Percentiles rank a stretch among this genome's conserved stretches.
These are phyloP conservation scores for Backusella liffmaniae DNA, from an alignment of 192 early-diverging fungal species.

Conservation along the genomic window DNA sequence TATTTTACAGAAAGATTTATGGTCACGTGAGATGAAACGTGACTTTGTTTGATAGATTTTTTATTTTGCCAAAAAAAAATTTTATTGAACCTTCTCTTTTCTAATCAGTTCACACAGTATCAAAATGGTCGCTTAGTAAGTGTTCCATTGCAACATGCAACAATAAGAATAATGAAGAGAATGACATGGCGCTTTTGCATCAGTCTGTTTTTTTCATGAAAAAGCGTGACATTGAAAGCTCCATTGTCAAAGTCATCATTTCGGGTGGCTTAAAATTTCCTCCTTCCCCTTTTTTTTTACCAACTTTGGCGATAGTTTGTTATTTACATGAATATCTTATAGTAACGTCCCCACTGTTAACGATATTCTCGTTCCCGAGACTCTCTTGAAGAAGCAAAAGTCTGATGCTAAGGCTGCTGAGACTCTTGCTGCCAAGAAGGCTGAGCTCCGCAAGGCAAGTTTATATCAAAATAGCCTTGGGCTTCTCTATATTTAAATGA, in stretches of 20 bases:
- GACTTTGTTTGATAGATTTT: not conserved
- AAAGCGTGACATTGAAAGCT: not conserved
- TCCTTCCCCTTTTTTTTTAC: not conserved
- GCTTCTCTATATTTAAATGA: not conserved
- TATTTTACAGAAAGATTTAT: not conserved
- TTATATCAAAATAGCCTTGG: not conserved
- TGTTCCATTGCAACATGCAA: not conserved
- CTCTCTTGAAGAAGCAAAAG: constrained; percentile 86
- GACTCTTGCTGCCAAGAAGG: constrained; percentile 52
- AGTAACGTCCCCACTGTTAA: constrained; percentile 60
- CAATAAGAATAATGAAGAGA: not conserved
- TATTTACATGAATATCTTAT: constrained; percentile 13
- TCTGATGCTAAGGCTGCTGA: constrained; percentile 69
- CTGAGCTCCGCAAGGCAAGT: constrained; percentile 52
- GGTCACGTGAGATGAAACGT: not conserved
- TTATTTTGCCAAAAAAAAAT: not conserved
- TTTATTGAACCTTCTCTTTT: constrained; percentile 20
- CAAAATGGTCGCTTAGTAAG: constrained; percentile 25
- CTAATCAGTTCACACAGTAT: constrained; percentile 13
- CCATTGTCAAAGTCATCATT: not conserved
- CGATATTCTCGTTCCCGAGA: constrained; percentile 82
- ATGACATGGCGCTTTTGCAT: not conserved
- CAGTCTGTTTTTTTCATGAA: not conserved
- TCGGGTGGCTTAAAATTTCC: constrained; percentile 17
- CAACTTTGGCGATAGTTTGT: not conserved